A percentile compares a stretch with the other conserved stretches of the same genome.
phyloP scores from a whole-genome alignment of 176 grass and related monocot genomes.

The Oropetium thomaeum region DNA sequence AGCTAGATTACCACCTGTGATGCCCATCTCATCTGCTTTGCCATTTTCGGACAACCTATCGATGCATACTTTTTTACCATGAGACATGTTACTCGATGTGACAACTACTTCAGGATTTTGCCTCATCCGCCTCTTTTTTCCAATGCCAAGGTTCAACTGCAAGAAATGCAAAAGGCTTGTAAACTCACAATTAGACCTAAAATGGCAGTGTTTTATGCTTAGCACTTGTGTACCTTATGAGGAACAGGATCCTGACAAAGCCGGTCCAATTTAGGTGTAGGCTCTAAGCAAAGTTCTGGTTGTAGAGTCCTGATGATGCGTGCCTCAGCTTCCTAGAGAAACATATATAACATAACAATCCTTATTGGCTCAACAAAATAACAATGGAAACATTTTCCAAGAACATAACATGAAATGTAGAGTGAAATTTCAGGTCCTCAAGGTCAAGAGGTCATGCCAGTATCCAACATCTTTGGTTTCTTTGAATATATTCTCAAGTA shows the following conservation, averaged over 20 bases:
- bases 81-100: conserved; percentile 66
- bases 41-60: conserved; percentile 58
- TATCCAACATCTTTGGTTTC: neutral
- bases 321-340: conserved; percentile 86
- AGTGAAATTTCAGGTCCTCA: conserved; percentile 13
- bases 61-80: conserved; percentile 83
- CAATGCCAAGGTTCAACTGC: conserved; percentile 88
- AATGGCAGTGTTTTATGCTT: conserved; percentile 19
- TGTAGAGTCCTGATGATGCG: conserved; percentile 86
- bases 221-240: conserved; percentile 64
- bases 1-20: conserved; percentile 38
- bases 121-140: conserved; percentile 72
- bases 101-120: conserved; percentile 70
- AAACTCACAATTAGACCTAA: conserved; percentile 11
- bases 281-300: conserved; percentile 85
- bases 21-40: conserved; percentile 43
- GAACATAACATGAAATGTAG: neutral
- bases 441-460: neutral
- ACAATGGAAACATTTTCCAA: neutral
- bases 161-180: conserved; percentile 33
- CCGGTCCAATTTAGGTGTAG: conserved; percentile 83
- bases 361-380: conserved; percentile 1
- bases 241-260: conserved; percentile 73
- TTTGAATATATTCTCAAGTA: neutral
- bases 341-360: conserved; percentile 22